phyloP scores from a whole-genome alignment of 805 yeast genomes.

The Metschnikowia chrysomelidarum region DNA sequence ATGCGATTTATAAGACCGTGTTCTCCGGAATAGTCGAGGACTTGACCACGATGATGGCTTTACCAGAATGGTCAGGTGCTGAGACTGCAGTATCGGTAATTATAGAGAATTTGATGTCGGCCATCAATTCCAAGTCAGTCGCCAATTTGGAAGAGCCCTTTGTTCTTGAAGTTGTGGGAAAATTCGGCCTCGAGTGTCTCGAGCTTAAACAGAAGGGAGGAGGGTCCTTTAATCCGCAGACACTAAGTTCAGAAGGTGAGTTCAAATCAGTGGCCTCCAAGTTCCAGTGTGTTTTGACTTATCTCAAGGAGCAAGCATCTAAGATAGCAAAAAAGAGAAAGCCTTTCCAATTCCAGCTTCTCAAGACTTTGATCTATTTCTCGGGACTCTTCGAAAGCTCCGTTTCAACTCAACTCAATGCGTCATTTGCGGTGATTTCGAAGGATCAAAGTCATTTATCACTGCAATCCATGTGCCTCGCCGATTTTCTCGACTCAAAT shows the following conservation, averaged over 20 bases:
- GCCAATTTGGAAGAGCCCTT: slow-evolving; percentile 11
- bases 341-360: slow-evolving; percentile 9
- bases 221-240: not conserved
- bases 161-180: slow-evolving; percentile 10
- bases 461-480: not conserved
- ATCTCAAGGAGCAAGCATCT: slow-evolving; percentile 6
- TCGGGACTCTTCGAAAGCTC: slow-evolving; percentile 2
- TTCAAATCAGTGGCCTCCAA: not conserved
- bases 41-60: slow-evolving; percentile 44
- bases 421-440: slow-evolving; percentile 2
- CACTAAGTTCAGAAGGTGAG: no score
- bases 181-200: slow-evolving; percentile 7
- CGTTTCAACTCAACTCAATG: not conserved
- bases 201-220: slow-evolving; percentile 1
- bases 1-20: slow-evolving; percentile 8
- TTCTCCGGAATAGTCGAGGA: slow-evolving; percentile 49
- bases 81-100: slow-evolving; percentile 26
- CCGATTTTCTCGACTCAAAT: slow-evolving; percentile 6
- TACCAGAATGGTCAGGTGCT: slow-evolving; percentile 64
- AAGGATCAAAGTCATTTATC: slow-evolving; percentile 1
- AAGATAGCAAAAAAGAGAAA: not conserved
- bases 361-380: slow-evolving; percentile 7
- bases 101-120: slow-evolving; percentile 1
- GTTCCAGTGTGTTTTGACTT: slow-evolving; percentile 1
- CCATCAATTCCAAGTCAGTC: slow-evolving; percentile 3